Conservation (phyloP, 768 basidiomycete species). For the Trametes cingulata region DNA sequence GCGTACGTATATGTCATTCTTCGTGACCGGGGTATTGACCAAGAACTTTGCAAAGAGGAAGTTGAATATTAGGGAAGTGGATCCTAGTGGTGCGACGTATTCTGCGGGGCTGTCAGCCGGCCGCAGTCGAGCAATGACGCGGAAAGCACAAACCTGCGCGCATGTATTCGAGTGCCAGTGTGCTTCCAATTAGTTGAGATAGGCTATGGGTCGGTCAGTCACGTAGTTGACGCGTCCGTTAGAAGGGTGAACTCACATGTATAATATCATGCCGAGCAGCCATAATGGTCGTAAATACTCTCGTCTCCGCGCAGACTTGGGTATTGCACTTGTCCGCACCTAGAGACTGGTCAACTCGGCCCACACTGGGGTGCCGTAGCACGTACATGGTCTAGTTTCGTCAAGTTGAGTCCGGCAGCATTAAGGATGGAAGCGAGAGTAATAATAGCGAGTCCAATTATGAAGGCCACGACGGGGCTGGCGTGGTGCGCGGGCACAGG, state of each 20-base stretch:
- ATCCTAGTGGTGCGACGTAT: conserved; percentile 95
- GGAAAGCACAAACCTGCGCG: conserved; percentile 60
- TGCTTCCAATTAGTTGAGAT: conserved; percentile 86
- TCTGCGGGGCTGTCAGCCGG: conserved; percentile 43
- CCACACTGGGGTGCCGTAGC: not conserved
- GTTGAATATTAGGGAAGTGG: conserved; percentile 93
- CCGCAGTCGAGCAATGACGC: not conserved
- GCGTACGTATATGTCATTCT: conserved; percentile 77
- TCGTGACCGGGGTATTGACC: conserved; percentile 83
- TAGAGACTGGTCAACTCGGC: conserved; percentile 25
- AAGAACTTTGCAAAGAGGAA: conserved; percentile 91
- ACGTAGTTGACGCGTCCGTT: too few relatives aligned
- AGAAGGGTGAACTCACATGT: conserved; percentile 61
- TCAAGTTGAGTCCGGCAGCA: conserved; percentile 91
- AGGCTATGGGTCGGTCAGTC: conserved; percentile 42
- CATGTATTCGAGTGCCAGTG: conserved; percentile 85
- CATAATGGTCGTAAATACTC: conserved; percentile 88
- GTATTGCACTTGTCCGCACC: conserved; percentile 74
- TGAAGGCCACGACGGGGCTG: conserved; percentile 70
- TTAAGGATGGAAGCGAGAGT: conserved; percentile 83
- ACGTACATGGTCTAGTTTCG: conserved; percentile 83
- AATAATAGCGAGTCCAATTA: conserved; percentile 86
- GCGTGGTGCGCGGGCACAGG: conserved; percentile 38
- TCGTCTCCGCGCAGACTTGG: conserved; percentile 68
- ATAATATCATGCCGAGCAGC: conserved; percentile 91